Evolutionary conservation across 495 filamentous ascomycete genomes (phyloP).

Genomic region (Penicillium mononematosum): DNA sequence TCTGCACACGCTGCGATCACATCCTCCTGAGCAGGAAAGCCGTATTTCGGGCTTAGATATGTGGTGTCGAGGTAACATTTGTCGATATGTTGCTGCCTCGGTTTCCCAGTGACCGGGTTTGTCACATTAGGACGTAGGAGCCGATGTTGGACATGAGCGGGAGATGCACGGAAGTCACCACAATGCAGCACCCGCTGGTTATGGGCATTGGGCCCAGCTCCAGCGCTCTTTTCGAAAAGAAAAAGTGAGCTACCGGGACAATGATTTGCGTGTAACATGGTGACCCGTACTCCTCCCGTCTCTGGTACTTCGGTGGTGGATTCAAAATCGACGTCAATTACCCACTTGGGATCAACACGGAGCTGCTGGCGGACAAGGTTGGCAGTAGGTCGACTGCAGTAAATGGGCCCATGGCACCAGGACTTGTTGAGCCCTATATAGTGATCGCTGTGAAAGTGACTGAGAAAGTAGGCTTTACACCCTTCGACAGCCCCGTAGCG

Average conservation of each 20-base stretch:
- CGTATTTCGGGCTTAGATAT: constrained; percentile 92
- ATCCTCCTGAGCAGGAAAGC: constrained; percentile 84
- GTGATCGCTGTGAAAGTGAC: constrained; percentile 97
- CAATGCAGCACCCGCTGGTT: constrained; percentile 86
- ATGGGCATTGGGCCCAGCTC: constrained; percentile 54
- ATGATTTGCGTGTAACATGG: constrained; percentile 96
- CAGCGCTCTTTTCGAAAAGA: constrained; percentile 78
- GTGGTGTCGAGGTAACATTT: constrained; percentile 96
- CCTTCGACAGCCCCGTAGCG: constrained; percentile 90
- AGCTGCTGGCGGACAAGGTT: constrained; percentile 87
- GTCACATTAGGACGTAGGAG: constrained; percentile 71
- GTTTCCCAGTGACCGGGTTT: constrained; percentile 65
- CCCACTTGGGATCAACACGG: constrained; percentile 78
- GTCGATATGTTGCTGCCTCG: constrained; percentile 81
- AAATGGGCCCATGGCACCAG: constrained; percentile 94
- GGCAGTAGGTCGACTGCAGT: constrained; percentile 87
- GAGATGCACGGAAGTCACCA: constrained; percentile 91
- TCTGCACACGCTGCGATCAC: constrained; percentile 86
- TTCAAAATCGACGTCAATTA: constrained; percentile 86
- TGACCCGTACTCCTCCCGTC: constrained; percentile 79
- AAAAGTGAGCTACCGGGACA: constrained; percentile 94
- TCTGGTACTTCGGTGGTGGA: constrained; percentile 72
- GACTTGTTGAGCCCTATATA: constrained; percentile 85
- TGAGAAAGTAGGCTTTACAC: constrained; percentile 93
- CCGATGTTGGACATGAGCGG: constrained; percentile 81